These are phyloP conservation scores for Colletotrichum destructivum DNA, from an alignment of 2,329 filamentous ascomycete species.

Conservation along the genomic window DNA sequence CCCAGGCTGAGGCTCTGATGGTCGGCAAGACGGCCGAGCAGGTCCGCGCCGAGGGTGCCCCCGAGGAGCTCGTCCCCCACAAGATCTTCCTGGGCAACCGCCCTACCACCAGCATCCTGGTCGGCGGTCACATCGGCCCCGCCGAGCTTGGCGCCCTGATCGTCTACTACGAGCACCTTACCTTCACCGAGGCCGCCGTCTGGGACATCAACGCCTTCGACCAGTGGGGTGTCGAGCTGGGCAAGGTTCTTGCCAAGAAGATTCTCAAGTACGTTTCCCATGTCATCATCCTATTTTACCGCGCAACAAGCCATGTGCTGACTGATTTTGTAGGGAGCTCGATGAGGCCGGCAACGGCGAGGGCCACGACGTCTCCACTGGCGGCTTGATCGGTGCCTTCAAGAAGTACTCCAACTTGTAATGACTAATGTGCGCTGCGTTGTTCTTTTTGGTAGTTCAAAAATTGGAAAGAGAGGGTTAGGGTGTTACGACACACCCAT, in stretches of 20 bases:
- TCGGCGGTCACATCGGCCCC: slow-evolving; percentile 92
- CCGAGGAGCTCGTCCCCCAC: slow-evolving; percentile 88
- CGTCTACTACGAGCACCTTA: slow-evolving; percentile 98
- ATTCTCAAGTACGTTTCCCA: slow-evolving; percentile 68
- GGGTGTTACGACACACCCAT: slow-evolving; percentile 13
- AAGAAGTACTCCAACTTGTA: slow-evolving; percentile 78
- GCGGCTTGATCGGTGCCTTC: slow-evolving; percentile 91
- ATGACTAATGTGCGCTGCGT: slow-evolving; percentile 45
- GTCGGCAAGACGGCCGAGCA: slow-evolving; percentile 88
- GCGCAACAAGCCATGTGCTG: slow-evolving; percentile 3
- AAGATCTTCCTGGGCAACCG: slow-evolving; percentile 99
- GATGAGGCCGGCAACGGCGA: slow-evolving; percentile 80
- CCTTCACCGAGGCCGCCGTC: slow-evolving; percentile 96
- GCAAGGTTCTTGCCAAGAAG: slow-evolving; percentile 96
- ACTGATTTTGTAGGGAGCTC: slow-evolving; percentile 73
- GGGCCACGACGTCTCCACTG: slow-evolving; percentile 89
- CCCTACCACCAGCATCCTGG: slow-evolving; percentile 93
- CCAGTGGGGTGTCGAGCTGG: slow-evolving; percentile 99
- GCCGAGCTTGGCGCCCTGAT: slow-evolving; percentile 95
- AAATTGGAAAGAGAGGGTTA: slow-evolving; percentile 29
- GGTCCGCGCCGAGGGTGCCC: slow-evolving; percentile 81
- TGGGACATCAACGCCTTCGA: slow-evolving; percentile 99
- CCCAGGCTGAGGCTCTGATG: slow-evolving; percentile 91
- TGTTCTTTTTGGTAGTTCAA: slow-evolving; percentile 32
- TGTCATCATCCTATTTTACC: background rate